Evolutionary conservation across 2,329 filamentous ascomycete species (phyloP), one percentile per base, ranked within the genome.

Genomic region (Penicillium vulpinum): DNA sequence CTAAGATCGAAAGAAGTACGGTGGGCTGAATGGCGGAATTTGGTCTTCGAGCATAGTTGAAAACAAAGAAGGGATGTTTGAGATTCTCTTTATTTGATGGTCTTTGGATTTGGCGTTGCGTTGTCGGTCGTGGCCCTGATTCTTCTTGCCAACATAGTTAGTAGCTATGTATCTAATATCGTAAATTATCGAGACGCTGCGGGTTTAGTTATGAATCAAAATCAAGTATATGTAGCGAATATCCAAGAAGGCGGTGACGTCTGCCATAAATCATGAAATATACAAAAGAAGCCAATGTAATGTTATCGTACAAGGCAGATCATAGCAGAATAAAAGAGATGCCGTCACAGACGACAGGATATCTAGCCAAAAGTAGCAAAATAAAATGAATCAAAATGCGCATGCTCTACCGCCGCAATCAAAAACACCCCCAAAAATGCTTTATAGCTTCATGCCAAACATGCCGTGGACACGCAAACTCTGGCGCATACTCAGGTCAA

Each of bases 401-500:
- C 13, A 44, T 48, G 45, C 26, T 29, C 43, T 39, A 41, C 46
- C 43, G 21, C 15, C 33, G 35, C 18, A 47, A 36, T 35, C 47
- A 49, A 62, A 55, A 56, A 46, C 38, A 38, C 16, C 5, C 22
- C 33, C n/a, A 21, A 15, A 47, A 48, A 45, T 53, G 21, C 15
- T 52, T 18, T 54, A 61, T 48, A 99, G 73, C 84, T 97, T 99
- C 93, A 97, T 97, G 10, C 94, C 94, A 74, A 96, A 81, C 61
- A 88, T 87, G 83, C 97, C 88, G 67, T 92, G 90, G 54, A 99
- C 94, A 74, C 86, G 87, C 81, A 96, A 75, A 61, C 88, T 89
- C 82, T 97, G 92, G 67, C 93, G 84, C 75, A 99, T 96, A 78
- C 91, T 96, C 70, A 99, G 77, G 75, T 99, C 94, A 64, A 97